These are phyloP conservation scores for Tricholoma sp. DNA, from an alignment of 768 basidiomycete species.

Conservation along the genomic window DNA sequence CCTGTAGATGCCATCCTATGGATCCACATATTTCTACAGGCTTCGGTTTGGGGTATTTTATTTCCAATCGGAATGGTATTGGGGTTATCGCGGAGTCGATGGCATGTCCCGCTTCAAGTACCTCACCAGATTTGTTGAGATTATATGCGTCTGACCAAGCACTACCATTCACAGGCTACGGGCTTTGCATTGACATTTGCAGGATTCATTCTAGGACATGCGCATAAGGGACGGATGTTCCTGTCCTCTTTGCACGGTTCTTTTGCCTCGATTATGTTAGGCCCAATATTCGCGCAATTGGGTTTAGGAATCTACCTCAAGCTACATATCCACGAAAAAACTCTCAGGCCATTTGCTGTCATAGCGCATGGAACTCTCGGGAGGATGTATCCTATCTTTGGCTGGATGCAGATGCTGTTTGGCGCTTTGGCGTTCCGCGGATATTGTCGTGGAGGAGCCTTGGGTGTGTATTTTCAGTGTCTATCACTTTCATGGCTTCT, in stretches of 20 bases:
- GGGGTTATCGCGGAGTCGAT: slow-evolving; percentile 71
- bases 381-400: slow-evolving; percentile 77
- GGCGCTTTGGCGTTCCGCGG: slow-evolving; percentile 70
- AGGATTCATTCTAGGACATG: slow-evolving; percentile 80
- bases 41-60: slow-evolving; percentile 74
- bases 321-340: slow-evolving; percentile 79
- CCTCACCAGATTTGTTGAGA: slow-evolving; percentile 7
- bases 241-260: slow-evolving; percentile 66
- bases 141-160: not conserved
- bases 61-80: slow-evolving; percentile 85
- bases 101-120: slow-evolving; percentile 89
- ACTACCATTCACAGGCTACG: slow-evolving; percentile 39
- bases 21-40: slow-evolving; percentile 80
- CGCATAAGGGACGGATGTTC: slow-evolving; percentile 80
- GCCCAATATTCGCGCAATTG: slow-evolving; percentile 64
- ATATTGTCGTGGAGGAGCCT: slow-evolving; percentile 72
- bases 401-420: slow-evolving; percentile 88
- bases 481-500: not conserved
- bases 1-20: slow-evolving; percentile 76
- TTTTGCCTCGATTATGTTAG: slow-evolving; percentile 59
- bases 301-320: slow-evolving; percentile 85
- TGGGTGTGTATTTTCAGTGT: slow-evolving; percentile 34
- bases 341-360: slow-evolving; percentile 67
- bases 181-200: slow-evolving; percentile 66
- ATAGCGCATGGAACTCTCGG: slow-evolving; percentile 73